Base-by-base conservation (phyloP, 139 green algal species). In the Asterochloris erici region DNA sequence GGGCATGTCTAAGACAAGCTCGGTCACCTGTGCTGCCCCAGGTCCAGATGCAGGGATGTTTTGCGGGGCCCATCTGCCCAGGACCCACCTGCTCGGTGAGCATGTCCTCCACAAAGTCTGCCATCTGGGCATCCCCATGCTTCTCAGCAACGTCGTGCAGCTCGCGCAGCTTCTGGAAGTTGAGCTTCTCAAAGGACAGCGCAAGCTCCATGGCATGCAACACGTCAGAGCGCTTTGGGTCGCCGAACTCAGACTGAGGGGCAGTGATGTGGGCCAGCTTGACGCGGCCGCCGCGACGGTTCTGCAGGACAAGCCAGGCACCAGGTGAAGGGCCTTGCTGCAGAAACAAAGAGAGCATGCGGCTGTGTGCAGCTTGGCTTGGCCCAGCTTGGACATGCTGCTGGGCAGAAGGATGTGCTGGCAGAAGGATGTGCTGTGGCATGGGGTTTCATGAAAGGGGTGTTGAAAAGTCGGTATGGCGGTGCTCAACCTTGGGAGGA, bases 281-380 rank as follows among this genome's bases (percentile, higher is more conserved):
- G 16, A 98, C 96, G 1, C 91, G 90, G 19, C 96, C 96, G 23
- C 96, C 96, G 28, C 96, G 90, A 73, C 87, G 89, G 87, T 96
- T 97, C 93, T 98, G 90, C 73, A 26, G 14, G 23, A 23, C 74
- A 28, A 61, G 6, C 19, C 9, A 78, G 27, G 38, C 38, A 54
- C 38, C 6, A 6, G 38, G 38, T 54, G 38, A 54, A n/a, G 38
- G 38, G 38, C 38, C 4, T 54, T 2, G 38, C 38, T 54, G 38
- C 38, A 54, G 38, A 54, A 6, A n/a, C n/a, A 6, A 54, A 6
- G 38, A 54, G 38, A 54, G 38, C 4, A 54, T 54, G 38, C 38
- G 38, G 38, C 38, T 54, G 38, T 54, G 38, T 54, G 38, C 38
- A 54, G 38, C 38, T 54, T 2, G 38, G 38, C 38, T 54, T 6